phyloP scores from a whole-genome alignment of 805 yeast genomes.

The Wickerhamomyces silvicola region DNA sequence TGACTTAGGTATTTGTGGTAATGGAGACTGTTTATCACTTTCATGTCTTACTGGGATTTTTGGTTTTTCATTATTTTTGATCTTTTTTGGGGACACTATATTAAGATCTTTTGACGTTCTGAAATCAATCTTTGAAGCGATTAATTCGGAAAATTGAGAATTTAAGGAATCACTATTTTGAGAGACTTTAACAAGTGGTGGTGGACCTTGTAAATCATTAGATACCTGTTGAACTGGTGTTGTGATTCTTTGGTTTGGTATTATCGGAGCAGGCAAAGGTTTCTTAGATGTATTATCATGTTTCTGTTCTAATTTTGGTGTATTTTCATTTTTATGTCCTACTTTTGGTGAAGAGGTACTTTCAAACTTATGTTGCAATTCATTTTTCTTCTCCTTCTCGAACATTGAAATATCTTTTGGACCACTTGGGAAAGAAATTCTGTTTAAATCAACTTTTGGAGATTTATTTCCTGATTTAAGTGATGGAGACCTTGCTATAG shows the following conservation, averaged over 20 bases:
- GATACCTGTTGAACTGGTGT: conserved; percentile 16
- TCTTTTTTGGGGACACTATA: too few relatives aligned
- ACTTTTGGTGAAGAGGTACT: too few relatives aligned
- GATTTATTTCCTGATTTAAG: conserved; percentile 1
- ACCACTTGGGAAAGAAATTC: conserved; percentile 18
- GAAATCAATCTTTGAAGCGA: too few relatives aligned
- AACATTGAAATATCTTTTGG: conserved; percentile 15
- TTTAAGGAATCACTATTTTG: too few relatives aligned
- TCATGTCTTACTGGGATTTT: too few relatives aligned
- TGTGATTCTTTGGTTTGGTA: conserved; percentile 15
- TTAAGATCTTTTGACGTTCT: too few relatives aligned
- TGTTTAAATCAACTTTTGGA: conserved; percentile 11
- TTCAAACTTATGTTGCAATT: too few relatives aligned
- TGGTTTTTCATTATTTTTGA: too few relatives aligned
- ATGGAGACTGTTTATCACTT: too few relatives aligned
- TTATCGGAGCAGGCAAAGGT: conserved; percentile 16
- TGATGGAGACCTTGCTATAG: too few relatives aligned
- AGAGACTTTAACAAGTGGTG: conserved; percentile 4
- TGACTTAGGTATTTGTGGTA: too few relatives aligned
- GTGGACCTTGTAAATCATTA: conserved; percentile 6
- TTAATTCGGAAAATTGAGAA: too few relatives aligned
- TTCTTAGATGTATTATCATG: conserved; percentile 3
- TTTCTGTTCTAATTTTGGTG: not conserved
- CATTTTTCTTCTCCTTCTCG: conserved; percentile 8
- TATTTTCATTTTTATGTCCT: not conserved